These are phyloP conservation scores for Suillus cothurnatus DNA, from an alignment of 768 basidiomycete species.

Conservation along the genomic window DNA sequence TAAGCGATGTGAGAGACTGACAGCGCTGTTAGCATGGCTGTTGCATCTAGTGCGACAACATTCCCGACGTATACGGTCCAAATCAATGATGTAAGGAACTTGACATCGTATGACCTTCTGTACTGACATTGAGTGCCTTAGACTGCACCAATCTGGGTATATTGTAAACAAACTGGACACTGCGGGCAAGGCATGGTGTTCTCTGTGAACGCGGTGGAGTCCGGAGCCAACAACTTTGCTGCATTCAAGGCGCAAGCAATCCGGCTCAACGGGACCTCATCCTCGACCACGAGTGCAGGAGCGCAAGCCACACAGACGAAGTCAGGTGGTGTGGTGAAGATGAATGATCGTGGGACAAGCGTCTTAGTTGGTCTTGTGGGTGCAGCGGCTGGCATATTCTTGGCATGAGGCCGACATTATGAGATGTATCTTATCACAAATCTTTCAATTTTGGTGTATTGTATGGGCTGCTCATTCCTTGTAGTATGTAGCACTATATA, in stretches of 20 bases:
- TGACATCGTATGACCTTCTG: not conserved
- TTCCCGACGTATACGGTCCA: conserved; percentile 56
- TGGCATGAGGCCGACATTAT: conserved; percentile 10
- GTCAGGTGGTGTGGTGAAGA: conserved; percentile 14
- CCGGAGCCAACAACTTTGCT: conserved; percentile 51
- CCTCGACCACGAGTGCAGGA: conserved; percentile 17
- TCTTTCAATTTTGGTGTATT: not conserved
- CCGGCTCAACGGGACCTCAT: conserved; percentile 37
- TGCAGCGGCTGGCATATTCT: conserved; percentile 25
- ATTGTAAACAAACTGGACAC: conserved; percentile 52
- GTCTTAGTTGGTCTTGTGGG: conserved; percentile 25
- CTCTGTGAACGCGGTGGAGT: conserved; percentile 52
- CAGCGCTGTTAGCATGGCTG: conserved; percentile 42
- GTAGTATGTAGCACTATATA: not conserved
- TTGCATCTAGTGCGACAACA: conserved; percentile 42
- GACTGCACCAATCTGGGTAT: conserved; percentile 58
- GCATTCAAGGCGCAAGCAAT: conserved; percentile 54
- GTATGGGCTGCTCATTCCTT: not conserved
- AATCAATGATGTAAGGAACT: conserved; percentile 49
- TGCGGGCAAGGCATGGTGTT: conserved; percentile 65
- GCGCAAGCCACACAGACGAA: conserved; percentile 22
- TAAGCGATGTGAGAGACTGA: not conserved
- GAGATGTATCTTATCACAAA: not conserved
- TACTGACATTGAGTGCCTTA: conserved; percentile 19
- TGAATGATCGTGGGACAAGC: conserved; percentile 26